Evolutionary conservation across 73 alveolate species (phyloP).

Genomic region (Diophrys sp.): DNA sequence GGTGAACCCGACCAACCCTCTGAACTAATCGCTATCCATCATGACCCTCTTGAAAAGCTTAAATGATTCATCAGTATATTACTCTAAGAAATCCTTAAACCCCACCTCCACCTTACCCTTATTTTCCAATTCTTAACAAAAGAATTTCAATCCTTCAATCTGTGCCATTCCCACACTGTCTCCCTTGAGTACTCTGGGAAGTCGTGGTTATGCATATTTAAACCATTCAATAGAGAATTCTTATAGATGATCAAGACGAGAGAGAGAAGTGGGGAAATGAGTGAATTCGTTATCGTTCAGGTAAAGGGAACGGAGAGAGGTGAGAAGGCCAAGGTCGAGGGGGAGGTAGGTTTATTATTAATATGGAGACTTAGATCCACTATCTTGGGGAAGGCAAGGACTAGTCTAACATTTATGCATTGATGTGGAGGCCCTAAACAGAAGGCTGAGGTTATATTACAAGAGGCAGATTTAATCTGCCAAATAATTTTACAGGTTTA

Average conservation of each 20-base stretch:
- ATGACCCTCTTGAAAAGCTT: too few species aligned
- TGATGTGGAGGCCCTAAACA: too few species aligned
- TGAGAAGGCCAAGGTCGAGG: background rate
- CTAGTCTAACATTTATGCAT: too few species aligned
- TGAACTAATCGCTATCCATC: too few species aligned
- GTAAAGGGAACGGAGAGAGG: background rate
- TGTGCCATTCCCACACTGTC: background rate
- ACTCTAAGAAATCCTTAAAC: background rate
- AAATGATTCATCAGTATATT: background rate
- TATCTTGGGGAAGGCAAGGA: too few species aligned
- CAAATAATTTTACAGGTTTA: too few species aligned
- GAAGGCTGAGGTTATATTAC: too few species aligned
- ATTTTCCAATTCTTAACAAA: background rate
- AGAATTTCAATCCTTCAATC: background rate
- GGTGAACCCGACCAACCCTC: too few species aligned
- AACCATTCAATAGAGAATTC: background rate
- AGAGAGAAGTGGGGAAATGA: background rate
- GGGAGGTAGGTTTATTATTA: too few species aligned
- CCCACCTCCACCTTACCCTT: background rate
- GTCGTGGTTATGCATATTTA: background rate
- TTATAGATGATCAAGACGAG: background rate
- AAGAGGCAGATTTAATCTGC: too few species aligned
- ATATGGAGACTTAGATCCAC: too few species aligned
- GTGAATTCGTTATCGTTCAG: background rate
- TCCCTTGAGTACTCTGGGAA: background rate